These are phyloP conservation scores for Thymus quinquecostatus DNA, from an alignment of 257 asterid species.

Conservation along the genomic window DNA sequence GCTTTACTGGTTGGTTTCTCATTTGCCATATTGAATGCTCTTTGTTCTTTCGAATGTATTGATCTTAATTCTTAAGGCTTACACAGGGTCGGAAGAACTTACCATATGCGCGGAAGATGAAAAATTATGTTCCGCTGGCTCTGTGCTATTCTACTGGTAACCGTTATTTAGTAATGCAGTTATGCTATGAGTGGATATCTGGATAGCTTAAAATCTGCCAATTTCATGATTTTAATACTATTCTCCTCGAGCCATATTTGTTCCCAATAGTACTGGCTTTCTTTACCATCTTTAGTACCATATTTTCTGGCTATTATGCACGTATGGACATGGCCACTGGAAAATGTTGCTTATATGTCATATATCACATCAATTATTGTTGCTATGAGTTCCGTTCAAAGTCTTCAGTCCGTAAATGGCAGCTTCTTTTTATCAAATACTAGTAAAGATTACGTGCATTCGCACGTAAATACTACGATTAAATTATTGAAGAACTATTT, in stretches of 20 bases:
- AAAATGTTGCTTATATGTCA: background rate
- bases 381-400: background rate
- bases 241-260: background rate
- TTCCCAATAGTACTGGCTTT: background rate
- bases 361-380: background rate
- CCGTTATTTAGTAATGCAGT: background rate
- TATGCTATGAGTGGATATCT: background rate
- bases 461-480: no score
- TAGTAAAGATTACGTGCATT: no score
- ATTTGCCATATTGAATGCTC: slow-evolving; percentile 22
- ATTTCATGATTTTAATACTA: background rate
- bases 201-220: background rate
- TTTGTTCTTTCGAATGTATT: slow-evolving; percentile 14
- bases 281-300: slow-evolving; percentile 1
- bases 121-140: background rate
- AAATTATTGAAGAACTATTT: no score
- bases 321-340: slow-evolving; percentile 1
- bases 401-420: background rate
- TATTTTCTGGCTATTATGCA: slow-evolving; percentile 17
- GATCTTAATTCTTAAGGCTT: slow-evolving; percentile 5
- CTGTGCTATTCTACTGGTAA: slow-evolving; percentile 21
- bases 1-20: slow-evolving; percentile 30
- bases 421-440: background rate
- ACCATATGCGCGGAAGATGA: slow-evolving; percentile 2
- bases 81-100: slow-evolving; percentile 2